Evolutionary conservation across 768 basidiomycete species (phyloP).

Genomic region (Hericium coralloides): DNA sequence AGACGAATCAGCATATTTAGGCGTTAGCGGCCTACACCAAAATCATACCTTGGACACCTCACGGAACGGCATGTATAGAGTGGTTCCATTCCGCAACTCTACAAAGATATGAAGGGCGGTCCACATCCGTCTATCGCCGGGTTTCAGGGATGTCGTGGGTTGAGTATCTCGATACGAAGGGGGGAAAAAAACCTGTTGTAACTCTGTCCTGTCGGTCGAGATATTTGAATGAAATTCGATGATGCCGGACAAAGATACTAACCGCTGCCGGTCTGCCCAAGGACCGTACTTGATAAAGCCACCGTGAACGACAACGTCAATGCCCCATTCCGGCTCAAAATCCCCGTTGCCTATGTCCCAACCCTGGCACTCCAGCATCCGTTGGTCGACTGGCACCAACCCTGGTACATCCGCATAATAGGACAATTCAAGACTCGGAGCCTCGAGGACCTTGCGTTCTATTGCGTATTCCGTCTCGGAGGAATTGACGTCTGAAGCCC

Average conservation of each 20-base stretch:
- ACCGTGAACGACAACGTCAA: slow-evolving; percentile 73
- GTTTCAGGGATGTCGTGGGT: slow-evolving; percentile 47
- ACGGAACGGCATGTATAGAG: slow-evolving; percentile 79
- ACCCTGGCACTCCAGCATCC: slow-evolving; percentile 19
- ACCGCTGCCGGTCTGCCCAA: slow-evolving; percentile 95
- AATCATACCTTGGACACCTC: slow-evolving; percentile 76
- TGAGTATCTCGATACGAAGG: slow-evolving; percentile 58
- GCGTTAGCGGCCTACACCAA: not conserved
- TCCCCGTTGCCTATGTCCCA: slow-evolving; percentile 83
- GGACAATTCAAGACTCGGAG: slow-evolving; percentile 65
- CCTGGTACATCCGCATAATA: slow-evolving; percentile 88
- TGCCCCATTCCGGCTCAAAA: slow-evolving; percentile 85
- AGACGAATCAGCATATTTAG: not conserved
- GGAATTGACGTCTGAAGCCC: slow-evolving; percentile 37
- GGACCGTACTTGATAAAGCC: slow-evolving; percentile 83
- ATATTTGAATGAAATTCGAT: not conserved
- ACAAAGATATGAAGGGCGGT: slow-evolving; percentile 74
- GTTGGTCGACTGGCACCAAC: slow-evolving; percentile 41
- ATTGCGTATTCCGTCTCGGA: slow-evolving; percentile 75
- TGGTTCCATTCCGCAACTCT: slow-evolving; percentile 70
- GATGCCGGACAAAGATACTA: slow-evolving; percentile 7
- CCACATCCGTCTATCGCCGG: slow-evolving; percentile 80
- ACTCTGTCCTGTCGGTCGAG: slow-evolving; percentile 29
- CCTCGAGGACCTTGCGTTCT: slow-evolving; percentile 74
- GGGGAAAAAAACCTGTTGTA: slow-evolving; percentile 83